Conservation (phyloP, 1,284 basidiomycete genomes). For the Golubevia pallescens region DNA sequence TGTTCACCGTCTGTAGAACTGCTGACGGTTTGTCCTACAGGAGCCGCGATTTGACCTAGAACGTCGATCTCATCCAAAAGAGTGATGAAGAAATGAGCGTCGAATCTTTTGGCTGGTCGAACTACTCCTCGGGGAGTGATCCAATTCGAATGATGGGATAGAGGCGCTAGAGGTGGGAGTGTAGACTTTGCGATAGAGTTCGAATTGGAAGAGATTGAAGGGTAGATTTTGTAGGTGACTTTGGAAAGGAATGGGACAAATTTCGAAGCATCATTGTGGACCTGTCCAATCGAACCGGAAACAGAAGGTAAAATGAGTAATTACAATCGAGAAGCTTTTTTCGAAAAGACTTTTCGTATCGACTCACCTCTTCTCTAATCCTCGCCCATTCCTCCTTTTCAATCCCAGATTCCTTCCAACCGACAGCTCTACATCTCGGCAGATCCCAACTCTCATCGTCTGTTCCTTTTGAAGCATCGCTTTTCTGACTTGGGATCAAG, state of each 20-base stretch:
- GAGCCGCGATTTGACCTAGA: constrained; percentile 14
- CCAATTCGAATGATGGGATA: constrained; percentile 49
- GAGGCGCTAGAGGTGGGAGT: constrained; percentile 23
- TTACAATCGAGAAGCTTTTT: too few relatives aligned
- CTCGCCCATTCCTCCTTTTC: constrained; percentile 33
- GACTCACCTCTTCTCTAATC: constrained; percentile 26
- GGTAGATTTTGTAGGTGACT: constrained; percentile 11
- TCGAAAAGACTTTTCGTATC: background rate
- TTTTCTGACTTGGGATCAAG: constrained; percentile 24
- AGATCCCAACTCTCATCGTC: constrained; percentile 9
- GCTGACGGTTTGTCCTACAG: too few relatives aligned
- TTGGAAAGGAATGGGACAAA: constrained; percentile 37
- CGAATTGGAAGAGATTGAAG: background rate
- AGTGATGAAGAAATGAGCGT: constrained; percentile 54
- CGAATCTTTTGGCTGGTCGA: constrained; percentile 49
- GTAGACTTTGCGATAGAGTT: background rate
- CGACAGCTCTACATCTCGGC: constrained; percentile 38
- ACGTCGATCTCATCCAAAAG: constrained; percentile 33
- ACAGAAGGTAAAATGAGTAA: background rate
- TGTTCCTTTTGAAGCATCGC: constrained; percentile 1
- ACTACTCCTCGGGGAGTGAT: constrained; percentile 47
- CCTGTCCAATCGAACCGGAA: constrained; percentile 1
- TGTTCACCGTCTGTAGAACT: constrained; percentile 10
- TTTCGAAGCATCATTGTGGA: constrained; percentile 44
- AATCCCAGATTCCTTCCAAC: constrained; percentile 38